Base-by-base conservation (phyloP, 495 filamentous ascomycete species). In the Hamigera avellanea region DNA sequence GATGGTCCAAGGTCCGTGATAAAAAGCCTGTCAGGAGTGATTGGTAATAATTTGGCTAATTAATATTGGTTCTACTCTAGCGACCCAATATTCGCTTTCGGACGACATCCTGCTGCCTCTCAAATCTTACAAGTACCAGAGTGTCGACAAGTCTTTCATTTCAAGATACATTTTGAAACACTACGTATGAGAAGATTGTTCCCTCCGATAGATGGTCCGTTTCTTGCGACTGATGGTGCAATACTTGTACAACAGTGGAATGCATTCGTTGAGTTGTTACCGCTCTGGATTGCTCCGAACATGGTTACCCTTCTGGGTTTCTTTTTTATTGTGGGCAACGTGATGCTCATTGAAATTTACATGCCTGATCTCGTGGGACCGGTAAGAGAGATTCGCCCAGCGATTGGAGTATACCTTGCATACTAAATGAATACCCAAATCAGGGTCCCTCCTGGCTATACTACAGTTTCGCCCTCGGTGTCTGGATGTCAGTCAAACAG, bases 271-370 rank as follows among this genome's bases (percentile, higher is more conserved):
- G 76, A 94, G 56, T 57, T 96, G 21, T 59, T 98, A 45, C 91
- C 91, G 38, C 59, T 94, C 73, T 98, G 88, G 86, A 70, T 98
- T 21, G 93, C 93, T 9, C 91, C 91, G 6, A 98, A 98, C 55
- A 88, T 94, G 75, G 89, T 98, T 25, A 98, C 91, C 45, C 75
- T 98, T 7, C 55, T 98, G 15, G 91, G 91, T 39, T 96, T 98
- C 73, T 75, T 82, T 60, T 96, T 84, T 62, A 93, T 98, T 45
- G 64, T 98, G 10, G 74, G 62, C 32, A 95, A 98, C 53, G 81
- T 98, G 37, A 75, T 70, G 32, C 66, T 87, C 34, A 68, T 95
- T 37, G 76, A 80, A 33, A 66, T 93, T 27, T 81, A 75, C 48
- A 81, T 96, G 67, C 93, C 93, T 34, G 91, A 95, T 64, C 68